Percentiles rank a stretch among this genome's conserved stretches.
Evolutionary conservation across 1,139 yeast species (phyloP).

Genomic region (Saccharomyces pastorianus): DNA sequence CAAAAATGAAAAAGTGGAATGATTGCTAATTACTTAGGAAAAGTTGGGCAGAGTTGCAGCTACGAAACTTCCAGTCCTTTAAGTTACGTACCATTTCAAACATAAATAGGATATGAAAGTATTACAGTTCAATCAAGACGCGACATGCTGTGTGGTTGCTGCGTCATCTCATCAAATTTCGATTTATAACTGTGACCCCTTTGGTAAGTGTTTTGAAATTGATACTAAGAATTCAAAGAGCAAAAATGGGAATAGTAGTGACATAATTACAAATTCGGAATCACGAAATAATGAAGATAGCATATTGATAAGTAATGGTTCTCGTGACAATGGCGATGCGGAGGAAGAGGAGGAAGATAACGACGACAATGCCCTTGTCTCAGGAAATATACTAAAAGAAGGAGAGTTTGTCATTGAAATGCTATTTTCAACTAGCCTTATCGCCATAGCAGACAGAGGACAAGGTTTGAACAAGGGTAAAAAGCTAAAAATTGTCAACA

Average conservation of each 20-base stretch:
- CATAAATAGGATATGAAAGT: slow-evolving; percentile 17
- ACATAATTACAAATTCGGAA: neutral
- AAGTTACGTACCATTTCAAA: neutral
- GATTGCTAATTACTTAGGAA: neutral
- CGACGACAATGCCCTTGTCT: slow-evolving; percentile 2
- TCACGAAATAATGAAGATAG: neutral
- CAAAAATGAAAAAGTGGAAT: neutral
- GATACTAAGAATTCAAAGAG: slow-evolving; percentile 12
- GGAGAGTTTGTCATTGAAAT: slow-evolving; percentile 43
- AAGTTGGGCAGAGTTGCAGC: neutral
- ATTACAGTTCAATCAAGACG: slow-evolving; percentile 30
- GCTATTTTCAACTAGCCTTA: slow-evolving; percentile 62
- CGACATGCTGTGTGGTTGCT: slow-evolving; percentile 28
- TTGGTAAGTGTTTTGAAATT: slow-evolving; percentile 30
- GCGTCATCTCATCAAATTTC: slow-evolving; percentile 15
- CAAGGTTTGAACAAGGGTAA: slow-evolving; percentile 37
- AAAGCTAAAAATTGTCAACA: slow-evolving; percentile 52
- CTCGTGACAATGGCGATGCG: slow-evolving; percentile 2
- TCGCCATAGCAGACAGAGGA: slow-evolving; percentile 48
- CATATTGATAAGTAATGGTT: neutral
- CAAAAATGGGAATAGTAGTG: neutral
- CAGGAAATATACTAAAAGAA: neutral
- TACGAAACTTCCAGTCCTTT: neutral
- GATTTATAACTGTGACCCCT: slow-evolving; percentile 32
- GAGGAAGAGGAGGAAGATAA: slow-evolving; percentile 3